Percentiles rank a stretch among this genome's conserved stretches.
phyloP scores from a whole-genome alignment of 2,329 filamentous ascomycete species.

The Lecanicillium sp. region DNA sequence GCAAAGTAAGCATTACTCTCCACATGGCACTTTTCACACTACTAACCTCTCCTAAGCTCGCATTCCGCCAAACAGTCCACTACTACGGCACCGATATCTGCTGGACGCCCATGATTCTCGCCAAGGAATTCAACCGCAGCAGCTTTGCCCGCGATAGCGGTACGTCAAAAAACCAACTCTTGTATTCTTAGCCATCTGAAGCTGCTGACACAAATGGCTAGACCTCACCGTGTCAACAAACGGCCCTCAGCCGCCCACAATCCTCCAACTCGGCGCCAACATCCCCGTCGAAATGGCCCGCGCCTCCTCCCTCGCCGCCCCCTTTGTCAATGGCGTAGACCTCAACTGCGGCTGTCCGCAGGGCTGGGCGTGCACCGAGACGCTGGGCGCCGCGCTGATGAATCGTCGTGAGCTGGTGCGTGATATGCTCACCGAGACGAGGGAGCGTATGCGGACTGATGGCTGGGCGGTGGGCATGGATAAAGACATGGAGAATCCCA shows the following conservation, averaged over 20 bases:
- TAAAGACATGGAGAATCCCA: conserved; percentile 31
- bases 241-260: conserved; percentile 46
- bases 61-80: conserved; percentile 59
- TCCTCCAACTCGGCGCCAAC: conserved; percentile 61
- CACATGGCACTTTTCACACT: background rate
- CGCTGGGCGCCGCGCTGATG: conserved; percentile 63
- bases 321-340: conserved; percentile 56
- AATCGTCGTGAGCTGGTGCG: conserved; percentile 54
- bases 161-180: conserved; percentile 17
- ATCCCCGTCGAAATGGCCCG: conserved; percentile 52
- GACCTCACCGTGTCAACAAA: conserved; percentile 54
- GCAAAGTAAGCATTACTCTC: conserved; percentile 37
- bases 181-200: too few species aligned
- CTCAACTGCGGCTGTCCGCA: conserved; percentile 69
- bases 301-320: conserved; percentile 52
- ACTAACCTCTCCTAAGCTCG: conserved; percentile 38
- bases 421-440: conserved; percentile 53
- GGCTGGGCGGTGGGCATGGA: conserved; percentile 43
- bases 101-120: conserved; percentile 66
- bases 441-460: conserved; percentile 38
- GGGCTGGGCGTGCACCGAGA: conserved; percentile 62
- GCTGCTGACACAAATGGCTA: too few species aligned
- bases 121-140: conserved; percentile 60
- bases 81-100: conserved; percentile 57
- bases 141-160: conserved; percentile 51